Percentiles rank a stretch among this genome's conserved stretches.
Evolutionary conservation across 192 early-diverging fungal species (phyloP).

Genomic region (Gryganskiella cystojenkinii): DNA sequence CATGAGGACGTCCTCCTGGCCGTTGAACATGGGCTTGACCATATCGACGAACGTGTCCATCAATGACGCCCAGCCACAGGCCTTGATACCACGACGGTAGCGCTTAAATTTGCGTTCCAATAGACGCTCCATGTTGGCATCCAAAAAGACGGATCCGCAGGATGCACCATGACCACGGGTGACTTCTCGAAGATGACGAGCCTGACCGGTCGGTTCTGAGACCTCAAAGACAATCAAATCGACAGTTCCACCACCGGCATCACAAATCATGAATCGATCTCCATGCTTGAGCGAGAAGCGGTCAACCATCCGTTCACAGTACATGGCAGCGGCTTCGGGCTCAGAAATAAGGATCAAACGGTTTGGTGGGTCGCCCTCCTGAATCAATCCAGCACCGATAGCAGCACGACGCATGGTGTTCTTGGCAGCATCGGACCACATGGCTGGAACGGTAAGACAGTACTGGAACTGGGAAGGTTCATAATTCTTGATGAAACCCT

Average conservation of each 20-base stretch:
- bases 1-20: conserved; percentile 59
- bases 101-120: conserved; percentile 49
- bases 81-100: conserved; percentile 49
- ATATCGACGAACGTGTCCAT: conserved; percentile 55
- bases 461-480: conserved; percentile 43
- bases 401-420: conserved; percentile 62
- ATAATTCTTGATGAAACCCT: conserved; percentile 52
- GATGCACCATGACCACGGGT: conserved; percentile 59
- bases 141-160: conserved; percentile 57
- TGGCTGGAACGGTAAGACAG: conserved; percentile 64
- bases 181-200: conserved; percentile 56
- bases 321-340: conserved; percentile 66
- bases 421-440: conserved; percentile 66
- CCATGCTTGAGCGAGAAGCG: conserved; percentile 50
- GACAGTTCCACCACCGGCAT: conserved; percentile 60
- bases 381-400: conserved; percentile 59
- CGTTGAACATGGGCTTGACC: conserved; percentile 52
- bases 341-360: conserved; percentile 60
- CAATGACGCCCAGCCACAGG: conserved; percentile 55
- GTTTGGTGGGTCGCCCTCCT: conserved; percentile 57
- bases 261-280: conserved; percentile 59
- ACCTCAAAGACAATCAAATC: conserved; percentile 60
- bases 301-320: conserved; percentile 63
- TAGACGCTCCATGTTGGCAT: conserved; percentile 55
- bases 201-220: conserved; percentile 31